Conservation (phyloP, 2,329 filamentous ascomycete genomes). For the Pyrenophora teres region DNA sequence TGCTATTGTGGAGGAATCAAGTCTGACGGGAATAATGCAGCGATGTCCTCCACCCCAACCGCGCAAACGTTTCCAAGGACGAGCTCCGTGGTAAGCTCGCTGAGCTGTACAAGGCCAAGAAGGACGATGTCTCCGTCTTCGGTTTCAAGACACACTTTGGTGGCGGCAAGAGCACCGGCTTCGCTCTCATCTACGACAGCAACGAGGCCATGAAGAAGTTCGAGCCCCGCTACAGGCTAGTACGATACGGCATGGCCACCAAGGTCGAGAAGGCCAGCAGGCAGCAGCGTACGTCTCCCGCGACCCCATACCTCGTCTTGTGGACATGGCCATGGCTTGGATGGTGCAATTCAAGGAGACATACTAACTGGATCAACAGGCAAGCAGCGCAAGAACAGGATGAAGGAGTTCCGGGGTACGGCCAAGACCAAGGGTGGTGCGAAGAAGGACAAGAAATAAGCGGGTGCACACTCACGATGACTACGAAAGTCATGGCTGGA, state of each 20-base stretch:
- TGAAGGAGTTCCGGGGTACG: constrained; percentile 97
- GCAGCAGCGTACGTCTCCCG: constrained; percentile 88
- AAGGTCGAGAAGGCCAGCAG: constrained; percentile 98
- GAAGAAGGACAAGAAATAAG: constrained; percentile 80
- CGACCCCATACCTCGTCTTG: constrained; percentile 7
- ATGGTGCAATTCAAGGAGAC: constrained; percentile 13
- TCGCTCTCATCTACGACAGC: constrained; percentile 98
- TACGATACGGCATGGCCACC: constrained; percentile 86
- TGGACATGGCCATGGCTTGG: constrained; percentile 12
- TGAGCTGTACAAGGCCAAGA: constrained; percentile 96
- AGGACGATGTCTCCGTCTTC: constrained; percentile 97
- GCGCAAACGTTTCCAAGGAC: constrained; percentile 98
- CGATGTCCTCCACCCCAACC: constrained; percentile 99
- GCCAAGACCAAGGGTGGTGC: constrained; percentile 97
- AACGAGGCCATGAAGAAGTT: constrained; percentile 99
- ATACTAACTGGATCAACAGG: constrained; percentile 64
- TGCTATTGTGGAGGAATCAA: constrained; percentile 20
- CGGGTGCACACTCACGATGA: constrained; percentile 37
- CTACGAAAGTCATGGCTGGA: constrained; percentile 37
- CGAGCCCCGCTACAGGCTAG: constrained; percentile 96
- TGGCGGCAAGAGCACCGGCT: constrained; percentile 99
- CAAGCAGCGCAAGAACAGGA: constrained; percentile 99
- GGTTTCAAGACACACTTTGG: constrained; percentile 98
- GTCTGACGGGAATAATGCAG: constrained; percentile 58
- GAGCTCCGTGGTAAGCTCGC: constrained; percentile 95